These are phyloP conservation scores for Rubia peregrina DNA, from an alignment of 305 asterid genomes.

Conservation along the genomic window DNA sequence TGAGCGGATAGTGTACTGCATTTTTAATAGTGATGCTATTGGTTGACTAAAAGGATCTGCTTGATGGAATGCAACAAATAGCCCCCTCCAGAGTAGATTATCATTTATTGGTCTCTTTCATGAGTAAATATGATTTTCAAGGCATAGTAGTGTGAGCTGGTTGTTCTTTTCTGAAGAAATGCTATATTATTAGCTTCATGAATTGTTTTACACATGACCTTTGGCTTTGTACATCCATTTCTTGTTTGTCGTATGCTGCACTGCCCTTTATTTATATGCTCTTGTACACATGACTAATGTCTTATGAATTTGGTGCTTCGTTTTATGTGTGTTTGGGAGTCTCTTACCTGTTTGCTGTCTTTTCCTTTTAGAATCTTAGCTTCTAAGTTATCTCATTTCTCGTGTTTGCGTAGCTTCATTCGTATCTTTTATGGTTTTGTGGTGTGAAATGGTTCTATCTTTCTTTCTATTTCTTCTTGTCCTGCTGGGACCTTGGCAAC, in stretches of 20 bases:
- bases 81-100: background rate
- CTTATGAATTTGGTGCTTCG: background rate
- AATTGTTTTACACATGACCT: no score
- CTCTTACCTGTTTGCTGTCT: background rate
- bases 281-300: background rate
- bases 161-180: no score
- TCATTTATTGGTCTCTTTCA: background rate
- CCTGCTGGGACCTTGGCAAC: constrained; percentile 91
- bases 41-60: background rate
- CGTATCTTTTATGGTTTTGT: background rate
- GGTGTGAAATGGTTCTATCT: constrained; percentile 1
- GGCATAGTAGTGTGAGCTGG: background rate
- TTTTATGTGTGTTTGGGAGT: background rate
- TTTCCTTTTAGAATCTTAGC: background rate
- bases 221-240: background rate
- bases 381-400: background rate
- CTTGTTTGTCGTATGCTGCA: background rate
- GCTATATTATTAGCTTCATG: no score
- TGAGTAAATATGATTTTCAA: background rate
- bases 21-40: background rate
- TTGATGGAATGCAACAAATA: background rate
- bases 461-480: background rate
- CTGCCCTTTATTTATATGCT: background rate
- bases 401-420: background rate
- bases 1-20: background rate